A percentile compares a stretch with the other conserved stretches of the same genome.
Conservation (phyloP, 2,329 filamentous ascomycete genomes). For the Ceratocystis huliohia region DNA sequence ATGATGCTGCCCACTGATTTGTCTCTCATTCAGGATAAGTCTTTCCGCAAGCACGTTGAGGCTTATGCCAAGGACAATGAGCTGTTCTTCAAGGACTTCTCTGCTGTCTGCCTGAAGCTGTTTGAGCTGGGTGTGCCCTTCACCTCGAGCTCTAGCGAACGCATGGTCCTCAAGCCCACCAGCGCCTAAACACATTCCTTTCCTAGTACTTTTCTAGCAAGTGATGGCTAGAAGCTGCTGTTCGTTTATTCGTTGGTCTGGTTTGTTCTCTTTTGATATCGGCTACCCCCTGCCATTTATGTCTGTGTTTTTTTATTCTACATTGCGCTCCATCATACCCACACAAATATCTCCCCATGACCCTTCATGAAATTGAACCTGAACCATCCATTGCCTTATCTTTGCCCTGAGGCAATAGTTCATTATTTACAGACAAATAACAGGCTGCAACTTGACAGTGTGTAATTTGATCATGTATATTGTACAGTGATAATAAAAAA, state of each 20-base stretch:
- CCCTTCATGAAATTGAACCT: not conserved
- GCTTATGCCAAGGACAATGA: conserved; percentile 86
- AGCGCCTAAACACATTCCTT: conserved; percentile 17
- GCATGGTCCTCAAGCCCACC: conserved; percentile 52
- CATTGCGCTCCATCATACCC: conserved; percentile 1
- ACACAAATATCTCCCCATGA: not conserved
- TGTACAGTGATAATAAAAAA: conserved; percentile 1
- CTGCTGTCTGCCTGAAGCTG: conserved; percentile 62
- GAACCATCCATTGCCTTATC: not conserved
- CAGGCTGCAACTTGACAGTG: not conserved
- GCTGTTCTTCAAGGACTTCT: conserved; percentile 87
- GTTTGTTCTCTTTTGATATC: not conserved
- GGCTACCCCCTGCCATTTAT: not conserved
- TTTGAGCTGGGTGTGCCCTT: conserved; percentile 95
- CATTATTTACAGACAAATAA: not conserved
- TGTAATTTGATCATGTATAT: not conserved
- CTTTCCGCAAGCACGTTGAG: conserved; percentile 66
- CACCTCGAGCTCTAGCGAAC: conserved; percentile 41
- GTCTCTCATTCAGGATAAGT: conserved; percentile 76
- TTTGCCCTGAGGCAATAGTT: not conserved
- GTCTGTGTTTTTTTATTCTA: not conserved
- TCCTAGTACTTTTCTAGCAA: not conserved
- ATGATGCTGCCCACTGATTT: conserved; percentile 98
- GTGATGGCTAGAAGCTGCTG: not conserved
- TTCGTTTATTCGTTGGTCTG: conserved; percentile 2